phyloP scores from a whole-genome alignment of 192 early-diverging fungal genomes.

The Linderina pennispora region DNA sequence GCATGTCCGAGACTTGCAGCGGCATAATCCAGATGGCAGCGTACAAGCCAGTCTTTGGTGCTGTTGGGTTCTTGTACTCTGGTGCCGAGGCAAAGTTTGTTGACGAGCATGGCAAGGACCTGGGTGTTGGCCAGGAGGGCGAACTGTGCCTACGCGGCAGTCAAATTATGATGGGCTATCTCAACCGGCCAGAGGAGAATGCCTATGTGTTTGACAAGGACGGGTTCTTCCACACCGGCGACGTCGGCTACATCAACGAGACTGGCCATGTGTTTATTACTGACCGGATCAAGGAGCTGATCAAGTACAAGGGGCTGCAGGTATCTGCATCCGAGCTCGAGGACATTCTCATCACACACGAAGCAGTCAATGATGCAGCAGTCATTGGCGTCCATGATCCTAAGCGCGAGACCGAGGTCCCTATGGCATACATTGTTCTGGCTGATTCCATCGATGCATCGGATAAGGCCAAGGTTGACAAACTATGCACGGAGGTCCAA shows the following conservation, averaged over 20 bases:
- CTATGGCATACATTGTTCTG: constrained; percentile 67
- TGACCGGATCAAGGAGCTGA: constrained; percentile 81
- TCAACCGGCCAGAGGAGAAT: constrained; percentile 71
- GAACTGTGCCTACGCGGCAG: constrained; percentile 80
- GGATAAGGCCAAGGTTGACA: neutral
- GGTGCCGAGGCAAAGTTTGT: constrained; percentile 67
- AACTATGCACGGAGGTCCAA: neutral
- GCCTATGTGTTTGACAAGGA: constrained; percentile 58
- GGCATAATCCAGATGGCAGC: constrained; percentile 12
- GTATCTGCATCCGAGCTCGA: constrained; percentile 87
- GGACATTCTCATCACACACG: constrained; percentile 60
- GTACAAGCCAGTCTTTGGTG: constrained; percentile 29
- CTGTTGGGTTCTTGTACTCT: constrained; percentile 61
- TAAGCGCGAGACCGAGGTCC: constrained; percentile 60
- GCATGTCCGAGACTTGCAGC: constrained; percentile 53
- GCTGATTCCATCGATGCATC: neutral
- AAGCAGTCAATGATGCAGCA: constrained; percentile 56
- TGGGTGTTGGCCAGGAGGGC: constrained; percentile 55
- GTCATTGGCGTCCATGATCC: constrained; percentile 60
- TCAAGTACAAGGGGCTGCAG: constrained; percentile 83
- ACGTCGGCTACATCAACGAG: constrained; percentile 64
- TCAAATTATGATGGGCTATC: constrained; percentile 79
- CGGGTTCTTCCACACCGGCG: constrained; percentile 77
- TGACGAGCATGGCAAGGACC: constrained; percentile 52
- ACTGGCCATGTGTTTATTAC: constrained; percentile 55